Base-by-base conservation (phyloP, 495 filamentous ascomycete species). In the Podospora conica region DNA sequence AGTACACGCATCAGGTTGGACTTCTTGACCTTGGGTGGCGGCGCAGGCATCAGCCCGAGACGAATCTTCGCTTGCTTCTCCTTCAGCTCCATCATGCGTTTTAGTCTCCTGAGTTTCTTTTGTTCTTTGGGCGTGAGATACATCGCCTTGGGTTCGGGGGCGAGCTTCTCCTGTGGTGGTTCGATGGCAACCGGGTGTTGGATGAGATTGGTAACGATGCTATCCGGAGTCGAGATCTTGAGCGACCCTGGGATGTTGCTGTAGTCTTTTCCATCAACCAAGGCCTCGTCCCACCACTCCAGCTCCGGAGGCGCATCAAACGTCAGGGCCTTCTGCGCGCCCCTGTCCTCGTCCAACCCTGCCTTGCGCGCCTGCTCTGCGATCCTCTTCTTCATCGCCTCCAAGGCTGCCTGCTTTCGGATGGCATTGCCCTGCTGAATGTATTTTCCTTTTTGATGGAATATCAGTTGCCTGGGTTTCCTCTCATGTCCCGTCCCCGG, bases 371-470 rank as follows among this genome's bases (percentile, higher is more conserved):
- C 88, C 68, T 88, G 85, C 65, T 90, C 91, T 0, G 92, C 93
- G 71, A 99, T 96, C 56, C 90, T 84, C 81, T 88, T 91, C 76
- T 97, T 97, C 89, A 98, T 93, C 48, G 86, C 89, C 81, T 98
- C 95, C 55, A 99, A 81, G 70, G 90, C 89, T 25, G 89, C 91
- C 77, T 96, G 91, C 66, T 91, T 83, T 55, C 95, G 86, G 22
- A 97, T 80, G 66, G 92, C 92, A 74, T 90, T 92, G 2, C 90
- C 96, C 75, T 97, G 94, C 67, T 90, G 87, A 61, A 97, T 96
- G 71, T 96, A 98, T 84, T 97, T 97, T 60, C 95, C 95, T 75
- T 96, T 96, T 71, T 93, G 88, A 77, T 97, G 96, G 83, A 98
- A 98, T 11, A 91, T 76, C 21, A 98, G 84, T 69, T 91, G 86